These are phyloP conservation scores for Aspergillus sp. DNA, from an alignment of 2,329 filamentous ascomycete genomes.

Conservation along the genomic window DNA sequence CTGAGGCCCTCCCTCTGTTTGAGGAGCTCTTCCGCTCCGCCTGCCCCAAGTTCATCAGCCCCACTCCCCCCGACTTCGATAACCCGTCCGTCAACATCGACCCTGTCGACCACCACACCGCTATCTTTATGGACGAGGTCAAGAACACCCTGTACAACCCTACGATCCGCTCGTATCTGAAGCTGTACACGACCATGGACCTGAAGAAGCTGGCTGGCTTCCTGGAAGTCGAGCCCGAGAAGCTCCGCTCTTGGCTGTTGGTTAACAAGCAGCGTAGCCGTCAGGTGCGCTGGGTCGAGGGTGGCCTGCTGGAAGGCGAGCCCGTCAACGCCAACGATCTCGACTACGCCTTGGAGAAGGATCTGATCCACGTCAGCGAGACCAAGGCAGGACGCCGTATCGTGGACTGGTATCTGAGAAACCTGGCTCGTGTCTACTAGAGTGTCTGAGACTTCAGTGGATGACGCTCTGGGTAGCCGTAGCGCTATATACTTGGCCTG, in stretches of 20 bases:
- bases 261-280: constrained; percentile 99
- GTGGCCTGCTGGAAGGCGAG: constrained; percentile 87
- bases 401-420: constrained; percentile 98
- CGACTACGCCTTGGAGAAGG: constrained; percentile 94
- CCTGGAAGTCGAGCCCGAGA: constrained; percentile 94
- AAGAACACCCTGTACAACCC: constrained; percentile 99
- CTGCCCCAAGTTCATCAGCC: constrained; percentile 99
- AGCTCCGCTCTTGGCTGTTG: constrained; percentile 87
- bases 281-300: constrained; percentile 91
- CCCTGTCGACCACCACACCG: constrained; percentile 93
- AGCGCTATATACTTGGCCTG: constrained; percentile 7
- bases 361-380: constrained; percentile 97
- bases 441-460: constrained; percentile 6
- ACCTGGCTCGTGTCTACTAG: constrained; percentile 92
- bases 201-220: constrained; percentile 97
- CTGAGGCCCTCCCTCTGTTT: constrained; percentile 92
- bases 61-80: constrained; percentile 95
- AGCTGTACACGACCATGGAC: constrained; percentile 99
- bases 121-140: constrained; percentile 99
- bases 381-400: constrained; percentile 96
- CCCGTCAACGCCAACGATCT: constrained; percentile 90
- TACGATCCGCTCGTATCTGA: constrained; percentile 96
- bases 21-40: constrained; percentile 96
- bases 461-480: constrained; percentile 2
- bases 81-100: constrained; percentile 95